A percentile compares a stretch with the other conserved stretches of the same genome.
phyloP scores from a whole-genome alignment of 768 basidiomycete genomes.

The Auricularia heimuer region DNA sequence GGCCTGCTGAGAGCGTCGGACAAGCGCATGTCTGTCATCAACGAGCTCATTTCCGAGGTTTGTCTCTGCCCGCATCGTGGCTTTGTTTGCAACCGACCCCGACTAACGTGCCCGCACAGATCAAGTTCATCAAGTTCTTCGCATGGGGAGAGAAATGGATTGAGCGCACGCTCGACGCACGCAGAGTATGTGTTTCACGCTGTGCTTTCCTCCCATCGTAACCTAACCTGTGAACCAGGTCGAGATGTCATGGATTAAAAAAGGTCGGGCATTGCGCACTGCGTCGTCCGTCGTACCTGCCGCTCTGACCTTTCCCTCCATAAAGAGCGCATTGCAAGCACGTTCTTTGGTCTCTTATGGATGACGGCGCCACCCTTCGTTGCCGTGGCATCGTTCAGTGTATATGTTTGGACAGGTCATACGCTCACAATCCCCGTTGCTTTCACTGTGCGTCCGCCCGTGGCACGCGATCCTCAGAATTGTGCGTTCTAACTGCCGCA shows the following conservation, averaged over 20 bases:
- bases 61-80: not conserved
- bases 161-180: constrained; percentile 24
- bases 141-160: constrained; percentile 38
- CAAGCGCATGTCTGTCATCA: constrained; percentile 34
- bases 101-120: not conserved
- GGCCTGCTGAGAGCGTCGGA: constrained; percentile 27
- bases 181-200: not conserved
- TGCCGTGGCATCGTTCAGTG: constrained; percentile 24
- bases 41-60: constrained; percentile 28
- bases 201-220: no score
- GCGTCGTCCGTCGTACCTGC: not conserved
- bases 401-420: constrained; percentile 22
- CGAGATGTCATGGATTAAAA: constrained; percentile 23
- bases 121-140: constrained; percentile 35
- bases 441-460: constrained; percentile 20
- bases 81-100: not conserved
- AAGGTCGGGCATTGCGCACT: constrained; percentile 12
- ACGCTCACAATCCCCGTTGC: constrained; percentile 30
- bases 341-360: constrained; percentile 26
- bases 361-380: constrained; percentile 23
- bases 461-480: not conserved
- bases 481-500: not conserved
- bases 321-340: constrained; percentile 14
- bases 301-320: constrained; percentile 5
- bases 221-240: not conserved